Conservation (phyloP, 148 eudicot genomes). For the Rhododendron vialii region DNA sequence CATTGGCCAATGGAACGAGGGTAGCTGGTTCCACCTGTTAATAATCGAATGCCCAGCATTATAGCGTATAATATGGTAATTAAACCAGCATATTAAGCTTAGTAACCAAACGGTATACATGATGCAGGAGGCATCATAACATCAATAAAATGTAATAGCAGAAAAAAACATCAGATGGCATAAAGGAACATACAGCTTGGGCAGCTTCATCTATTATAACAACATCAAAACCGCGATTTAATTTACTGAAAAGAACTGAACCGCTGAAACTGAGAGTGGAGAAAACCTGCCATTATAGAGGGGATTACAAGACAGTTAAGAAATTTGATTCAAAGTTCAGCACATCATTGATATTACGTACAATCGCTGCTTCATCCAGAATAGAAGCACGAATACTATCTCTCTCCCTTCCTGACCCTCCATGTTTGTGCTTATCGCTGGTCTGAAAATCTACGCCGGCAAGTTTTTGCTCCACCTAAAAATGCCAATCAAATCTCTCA, state of each 20-base stretch:
- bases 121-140: constrained; percentile 2
- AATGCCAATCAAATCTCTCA: constrained; percentile 21
- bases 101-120: background rate
- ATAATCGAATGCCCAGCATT: constrained; percentile 1
- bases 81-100: background rate
- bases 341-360: constrained; percentile 30
- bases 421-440: constrained; percentile 73
- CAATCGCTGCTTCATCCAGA: constrained; percentile 93
- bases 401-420: constrained; percentile 55
- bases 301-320: constrained; percentile 16
- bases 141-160: background rate
- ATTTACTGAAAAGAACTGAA: constrained; percentile 66
- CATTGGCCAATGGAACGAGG: constrained; percentile 82
- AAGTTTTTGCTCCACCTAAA: constrained; percentile 85
- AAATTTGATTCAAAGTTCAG: constrained; percentile 7
- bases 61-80: background rate
- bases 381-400: constrained; percentile 75
- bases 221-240: constrained; percentile 82
- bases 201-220: constrained; percentile 99
- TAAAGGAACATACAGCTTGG: constrained; percentile 74
- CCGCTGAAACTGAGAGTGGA: constrained; percentile 99
- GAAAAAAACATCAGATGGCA: background rate
- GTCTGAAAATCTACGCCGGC: constrained; percentile 63
- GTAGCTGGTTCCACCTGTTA: constrained; percentile 94
- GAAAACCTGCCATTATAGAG: constrained; percentile 63